Base-by-base conservation (phyloP, 1,284 basidiomycete species). In the Mycena sp. region DNA sequence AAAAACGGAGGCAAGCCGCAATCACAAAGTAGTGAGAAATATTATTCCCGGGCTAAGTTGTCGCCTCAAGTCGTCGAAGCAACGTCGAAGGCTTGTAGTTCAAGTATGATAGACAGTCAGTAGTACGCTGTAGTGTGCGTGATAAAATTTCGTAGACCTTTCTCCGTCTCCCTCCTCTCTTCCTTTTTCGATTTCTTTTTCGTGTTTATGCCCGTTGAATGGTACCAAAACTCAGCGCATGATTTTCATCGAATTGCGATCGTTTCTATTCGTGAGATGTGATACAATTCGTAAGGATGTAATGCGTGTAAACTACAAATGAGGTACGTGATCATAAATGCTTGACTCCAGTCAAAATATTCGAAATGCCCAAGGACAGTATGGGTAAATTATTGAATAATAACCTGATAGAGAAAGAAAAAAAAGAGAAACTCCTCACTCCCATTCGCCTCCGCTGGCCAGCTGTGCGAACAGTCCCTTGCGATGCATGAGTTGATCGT, bases 391-490 rank as follows among this genome's bases (percentile, higher is more conserved):
- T 64, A 64, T 60, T 51, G 41, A 61, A 61, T 62, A 64, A 62
- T 61, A 61, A 56, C 32, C 32, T 9, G 32, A 35, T 44, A 54
- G n/a, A 48, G 25, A 50, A 46, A 21, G 43, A 30, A 30, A 50
- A 35, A 43, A 38, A 38, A 12, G 32, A 28, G 32, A 29, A 6
- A 7, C 3, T 50, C 32, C 32, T 67, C 48, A 67, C 46, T 67
- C 65, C 94, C 95, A 97, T 76, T 96, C 95, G 37, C 95, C 96
- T 23, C 91, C 93, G 67, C 85, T 86, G 37, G 94, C 94, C 59
- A 98, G 84, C 65, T 86, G 84, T 12, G 92, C 89, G 80, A 98
- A 98, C 25, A 91, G 80, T 3, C 94, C 95, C 45, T 85, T 85
- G 61, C 79, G 80, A 59, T 82, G 82, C 70, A 94, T 81, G 43